Evolutionary conservation across 2,329 filamentous ascomycete genomes (phyloP).

Genomic region (Ceratocystis cacaofunesta): DNA sequence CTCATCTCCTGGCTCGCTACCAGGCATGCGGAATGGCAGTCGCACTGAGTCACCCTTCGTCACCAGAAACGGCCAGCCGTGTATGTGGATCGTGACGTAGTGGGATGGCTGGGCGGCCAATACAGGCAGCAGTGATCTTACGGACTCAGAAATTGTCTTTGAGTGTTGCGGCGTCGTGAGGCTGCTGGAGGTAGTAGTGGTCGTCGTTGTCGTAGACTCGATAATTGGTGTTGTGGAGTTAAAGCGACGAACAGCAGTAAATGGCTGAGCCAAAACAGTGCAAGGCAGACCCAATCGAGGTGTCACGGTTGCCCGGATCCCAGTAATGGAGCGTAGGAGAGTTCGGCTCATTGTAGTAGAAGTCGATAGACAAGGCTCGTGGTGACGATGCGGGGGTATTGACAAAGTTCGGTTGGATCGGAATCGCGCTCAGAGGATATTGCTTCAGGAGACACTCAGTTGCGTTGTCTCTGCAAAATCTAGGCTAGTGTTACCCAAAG

Average conservation of each 20-base stretch:
- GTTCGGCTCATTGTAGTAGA: constrained; percentile 37
- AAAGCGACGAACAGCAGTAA: constrained; percentile 32
- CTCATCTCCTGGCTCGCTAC: constrained; percentile 64
- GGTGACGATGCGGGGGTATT: background rate
- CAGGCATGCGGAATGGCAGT: constrained; percentile 65
- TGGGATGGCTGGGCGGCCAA: constrained; percentile 58
- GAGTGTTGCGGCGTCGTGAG: constrained; percentile 34
- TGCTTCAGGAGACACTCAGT: background rate
- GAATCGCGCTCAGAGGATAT: no score
- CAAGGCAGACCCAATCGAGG: constrained; percentile 17
- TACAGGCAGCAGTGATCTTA: constrained; percentile 50
- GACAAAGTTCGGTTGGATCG: background rate
- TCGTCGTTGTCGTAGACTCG: constrained; percentile 22
- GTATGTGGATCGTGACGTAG: constrained; percentile 69
- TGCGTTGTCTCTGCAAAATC: background rate
- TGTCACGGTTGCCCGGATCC: constrained; percentile 35
- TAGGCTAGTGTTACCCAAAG: background rate
- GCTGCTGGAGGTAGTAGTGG: constrained; percentile 20
- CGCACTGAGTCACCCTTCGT: constrained; percentile 61
- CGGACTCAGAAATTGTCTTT: constrained; percentile 34
- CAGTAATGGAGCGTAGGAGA: constrained; percentile 47
- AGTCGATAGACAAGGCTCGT: background rate
- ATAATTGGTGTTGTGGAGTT: constrained; percentile 13
- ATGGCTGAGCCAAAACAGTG: constrained; percentile 33
- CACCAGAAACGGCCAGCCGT: constrained; percentile 65